Percentiles rank a stretch among this genome's conserved stretches.
Conservation (phyloP, 2,329 filamentous ascomycete species). For the Sporothrix globosa region DNA sequence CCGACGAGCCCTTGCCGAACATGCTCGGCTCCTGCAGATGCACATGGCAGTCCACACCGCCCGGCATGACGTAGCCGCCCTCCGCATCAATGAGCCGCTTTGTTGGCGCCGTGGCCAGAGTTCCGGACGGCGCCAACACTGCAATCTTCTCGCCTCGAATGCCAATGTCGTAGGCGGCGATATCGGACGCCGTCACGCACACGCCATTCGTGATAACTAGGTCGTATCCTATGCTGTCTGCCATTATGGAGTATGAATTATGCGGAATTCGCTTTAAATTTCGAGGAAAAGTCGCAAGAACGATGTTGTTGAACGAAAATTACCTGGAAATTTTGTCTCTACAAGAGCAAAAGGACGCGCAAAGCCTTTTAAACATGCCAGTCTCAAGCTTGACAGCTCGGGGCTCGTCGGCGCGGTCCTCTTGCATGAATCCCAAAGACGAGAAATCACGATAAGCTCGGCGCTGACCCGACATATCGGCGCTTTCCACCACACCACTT, state of each 20-base stretch:
- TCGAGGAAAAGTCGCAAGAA: not conserved
- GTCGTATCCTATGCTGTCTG: constrained; percentile 41
- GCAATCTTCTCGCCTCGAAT: constrained; percentile 50
- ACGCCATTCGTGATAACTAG: constrained; percentile 50
- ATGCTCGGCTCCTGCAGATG: constrained; percentile 48
- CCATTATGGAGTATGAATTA: constrained; percentile 2
- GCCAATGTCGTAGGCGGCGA: constrained; percentile 48
- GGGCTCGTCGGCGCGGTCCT: constrained; percentile 12
- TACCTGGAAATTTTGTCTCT: not conserved
- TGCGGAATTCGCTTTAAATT: not conserved
- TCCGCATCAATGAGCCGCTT: constrained; percentile 48
- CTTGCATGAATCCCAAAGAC: not conserved
- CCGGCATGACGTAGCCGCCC: constrained; percentile 50
- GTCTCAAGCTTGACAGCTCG: not conserved
- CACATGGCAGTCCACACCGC: constrained; percentile 49
- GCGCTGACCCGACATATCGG: not conserved
- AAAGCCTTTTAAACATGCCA: constrained; percentile 5
- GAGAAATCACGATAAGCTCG: constrained; percentile 27
- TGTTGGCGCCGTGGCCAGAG: constrained; percentile 40
- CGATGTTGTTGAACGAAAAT: not conserved
- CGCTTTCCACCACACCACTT: constrained; percentile 3
- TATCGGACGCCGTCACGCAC: constrained; percentile 50
- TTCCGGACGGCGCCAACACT: constrained; percentile 46
- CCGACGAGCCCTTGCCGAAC: constrained; percentile 43
- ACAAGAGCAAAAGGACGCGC: not conserved